Evolutionary conservation across 2,329 filamentous ascomycete genomes (phyloP).

Genomic region (Claviceps citrina): DNA sequence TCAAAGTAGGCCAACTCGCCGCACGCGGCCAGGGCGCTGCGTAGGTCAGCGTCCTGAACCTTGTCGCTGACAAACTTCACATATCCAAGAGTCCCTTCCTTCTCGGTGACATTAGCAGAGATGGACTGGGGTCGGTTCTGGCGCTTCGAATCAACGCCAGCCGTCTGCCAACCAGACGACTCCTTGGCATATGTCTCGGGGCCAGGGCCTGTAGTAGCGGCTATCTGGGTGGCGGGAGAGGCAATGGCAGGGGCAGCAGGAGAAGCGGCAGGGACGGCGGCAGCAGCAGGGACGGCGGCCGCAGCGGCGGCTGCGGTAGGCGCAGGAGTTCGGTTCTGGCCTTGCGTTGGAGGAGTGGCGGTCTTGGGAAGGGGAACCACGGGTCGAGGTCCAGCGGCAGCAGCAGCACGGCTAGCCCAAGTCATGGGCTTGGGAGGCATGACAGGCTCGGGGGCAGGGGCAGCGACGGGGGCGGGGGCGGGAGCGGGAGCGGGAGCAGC

Average conservation of each 20-base stretch:
- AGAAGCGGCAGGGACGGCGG: constrained; percentile 22
- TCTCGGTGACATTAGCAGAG: constrained; percentile 44
- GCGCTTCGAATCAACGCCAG: constrained; percentile 68
- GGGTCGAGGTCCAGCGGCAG: constrained; percentile 38
- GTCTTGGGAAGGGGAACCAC: constrained; percentile 43
- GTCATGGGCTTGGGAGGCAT: constrained; percentile 45
- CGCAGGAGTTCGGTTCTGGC: constrained; percentile 33
- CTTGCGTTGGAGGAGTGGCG: constrained; percentile 32
- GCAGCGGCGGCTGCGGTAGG: constrained; percentile 24
- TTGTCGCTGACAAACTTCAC: constrained; percentile 93
- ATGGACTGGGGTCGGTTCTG: constrained; percentile 60
- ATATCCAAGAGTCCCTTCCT: constrained; percentile 69
- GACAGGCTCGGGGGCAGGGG: constrained; percentile 26
- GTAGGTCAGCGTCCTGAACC: constrained; percentile 60
- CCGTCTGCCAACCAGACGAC: constrained; percentile 62
- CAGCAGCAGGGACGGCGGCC: constrained; percentile 21
- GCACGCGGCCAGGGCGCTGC: constrained; percentile 52
- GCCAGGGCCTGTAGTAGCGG: constrained; percentile 21
- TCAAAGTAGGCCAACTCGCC: constrained; percentile 61
- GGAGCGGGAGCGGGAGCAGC: constrained; percentile 17
- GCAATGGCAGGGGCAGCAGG: constrained; percentile 20
- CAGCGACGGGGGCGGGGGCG: constrained; percentile 29
- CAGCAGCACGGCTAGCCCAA: constrained; percentile 57
- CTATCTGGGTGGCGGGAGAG: constrained; percentile 14
- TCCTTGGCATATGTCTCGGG: constrained; percentile 35